A percentile compares a stretch with the other conserved stretches of the same genome.
phyloP scores from a whole-genome alignment of 75 land plant genomes.

The Cunninghamia lanceolata region DNA sequence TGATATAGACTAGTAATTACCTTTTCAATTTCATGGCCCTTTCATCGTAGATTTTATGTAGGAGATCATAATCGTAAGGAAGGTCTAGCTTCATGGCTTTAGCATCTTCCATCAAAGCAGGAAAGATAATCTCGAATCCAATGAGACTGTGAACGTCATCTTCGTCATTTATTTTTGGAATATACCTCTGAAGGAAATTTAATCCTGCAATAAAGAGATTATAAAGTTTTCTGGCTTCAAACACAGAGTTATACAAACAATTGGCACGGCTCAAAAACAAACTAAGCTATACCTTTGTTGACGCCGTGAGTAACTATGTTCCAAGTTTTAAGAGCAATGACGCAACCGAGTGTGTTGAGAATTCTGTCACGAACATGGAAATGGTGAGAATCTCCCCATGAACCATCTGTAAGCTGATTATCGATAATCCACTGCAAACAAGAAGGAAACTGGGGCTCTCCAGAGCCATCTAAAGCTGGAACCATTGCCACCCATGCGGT shows the following conservation, averaged over 20 bases:
- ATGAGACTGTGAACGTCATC: conserved; percentile 73
- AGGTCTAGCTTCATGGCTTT: conserved; percentile 52
- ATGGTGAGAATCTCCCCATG: conserved; percentile 64
- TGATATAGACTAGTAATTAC: conserved; percentile 21
- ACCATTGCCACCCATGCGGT: no score
- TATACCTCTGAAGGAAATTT: conserved; percentile 46
- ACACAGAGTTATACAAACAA: no score
- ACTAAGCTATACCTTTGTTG: conserved; percentile 24
- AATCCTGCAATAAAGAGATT: no score
- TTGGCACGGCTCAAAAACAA: no score
- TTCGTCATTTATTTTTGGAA: conserved; percentile 55
- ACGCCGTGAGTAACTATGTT: conserved; percentile 24
- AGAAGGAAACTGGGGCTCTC: no score
- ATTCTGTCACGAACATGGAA: conserved; percentile 70
- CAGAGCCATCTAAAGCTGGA: no score
- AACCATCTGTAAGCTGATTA: conserved; percentile 81
- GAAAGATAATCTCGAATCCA: conserved; percentile 90
- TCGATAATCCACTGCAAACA: no score
- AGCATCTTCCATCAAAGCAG: conserved; percentile 73
- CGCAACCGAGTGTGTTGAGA: conserved; percentile 74
- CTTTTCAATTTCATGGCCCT: conserved; percentile 63
- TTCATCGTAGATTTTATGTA: conserved; percentile 50
- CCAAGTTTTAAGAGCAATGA: conserved; percentile 69
- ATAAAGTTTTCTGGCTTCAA: background rate
- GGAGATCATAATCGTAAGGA: conserved; percentile 44